Conservation (phyloP, 768 basidiomycete genomes). For the Kwoniella mangroviensis region DNA sequence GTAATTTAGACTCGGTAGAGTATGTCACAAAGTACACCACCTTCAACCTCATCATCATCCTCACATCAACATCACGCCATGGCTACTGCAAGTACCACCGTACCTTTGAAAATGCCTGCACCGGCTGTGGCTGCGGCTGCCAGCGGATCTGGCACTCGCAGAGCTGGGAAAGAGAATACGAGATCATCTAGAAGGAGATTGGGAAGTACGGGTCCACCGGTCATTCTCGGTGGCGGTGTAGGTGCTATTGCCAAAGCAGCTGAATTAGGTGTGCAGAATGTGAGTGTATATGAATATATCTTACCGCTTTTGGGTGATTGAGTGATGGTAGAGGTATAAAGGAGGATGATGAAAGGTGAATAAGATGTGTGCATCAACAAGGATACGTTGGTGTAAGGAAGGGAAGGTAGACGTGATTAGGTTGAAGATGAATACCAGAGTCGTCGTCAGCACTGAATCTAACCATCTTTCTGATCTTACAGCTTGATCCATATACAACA, state of each 20-base stretch:
- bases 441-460: not conserved
- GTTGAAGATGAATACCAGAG: not conserved
- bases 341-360: constrained; percentile 6
- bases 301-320: not conserved
- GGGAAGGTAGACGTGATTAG: not conserved
- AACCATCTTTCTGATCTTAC: not conserved
- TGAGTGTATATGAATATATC: constrained; percentile 8
- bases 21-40: not conserved
- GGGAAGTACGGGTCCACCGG: constrained; percentile 33
- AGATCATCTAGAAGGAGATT: constrained; percentile 25
- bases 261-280: constrained; percentile 16
- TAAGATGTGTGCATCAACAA: not conserved
- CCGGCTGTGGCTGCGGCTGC: not conserved
- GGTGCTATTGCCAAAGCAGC: constrained; percentile 28
- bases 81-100: constrained; percentile 6
- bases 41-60: not conserved
- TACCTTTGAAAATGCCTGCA: constrained; percentile 15
- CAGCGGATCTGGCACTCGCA: constrained; percentile 5
- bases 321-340: not conserved
- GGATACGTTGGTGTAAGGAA: constrained; percentile 9
- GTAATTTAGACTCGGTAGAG: not conserved
- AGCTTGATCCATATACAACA: constrained; percentile 24
- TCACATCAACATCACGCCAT: constrained; percentile 7
- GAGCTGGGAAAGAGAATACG: constrained; percentile 11
- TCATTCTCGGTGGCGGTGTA: constrained; percentile 36